phyloP scores from a whole-genome alignment of 169 alveolate species.

The Perkinsus olseni region DNA sequence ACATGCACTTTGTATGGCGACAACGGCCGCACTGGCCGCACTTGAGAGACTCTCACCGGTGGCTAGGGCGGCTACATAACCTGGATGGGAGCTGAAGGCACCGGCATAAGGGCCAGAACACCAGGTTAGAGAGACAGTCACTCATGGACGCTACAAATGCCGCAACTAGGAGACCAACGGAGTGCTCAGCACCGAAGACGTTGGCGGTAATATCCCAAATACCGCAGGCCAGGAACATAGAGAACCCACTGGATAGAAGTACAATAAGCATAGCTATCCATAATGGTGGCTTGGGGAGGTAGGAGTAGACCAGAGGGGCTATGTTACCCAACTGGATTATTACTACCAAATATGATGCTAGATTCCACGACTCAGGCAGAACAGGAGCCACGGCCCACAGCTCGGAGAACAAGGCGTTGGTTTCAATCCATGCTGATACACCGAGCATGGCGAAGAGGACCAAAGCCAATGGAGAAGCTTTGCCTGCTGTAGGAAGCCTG shows the following conservation, averaged over 20 bases:
- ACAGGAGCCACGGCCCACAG: neutral
- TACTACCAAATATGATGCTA: neutral
- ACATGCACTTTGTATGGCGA: neutral
- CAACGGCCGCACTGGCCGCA: neutral
- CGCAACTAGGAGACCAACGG: neutral
- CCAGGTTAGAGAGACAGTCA: neutral
- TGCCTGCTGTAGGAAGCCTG: neutral
- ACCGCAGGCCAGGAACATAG: neutral
- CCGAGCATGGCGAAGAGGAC: neutral
- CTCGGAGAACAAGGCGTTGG: neutral
- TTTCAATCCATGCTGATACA: neutral
- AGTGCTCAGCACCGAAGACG: neutral
- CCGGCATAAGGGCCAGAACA: neutral
- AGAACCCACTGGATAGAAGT: neutral
- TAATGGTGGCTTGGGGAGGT: neutral
- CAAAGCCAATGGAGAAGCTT: neutral
- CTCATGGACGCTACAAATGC: neutral
- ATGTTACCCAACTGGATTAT: neutral
- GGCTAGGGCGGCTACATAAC: neutral
- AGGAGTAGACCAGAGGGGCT: neutral
- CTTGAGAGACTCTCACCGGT: neutral
- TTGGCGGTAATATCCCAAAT: neutral
- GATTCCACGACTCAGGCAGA: neutral
- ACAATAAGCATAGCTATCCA: neutral
- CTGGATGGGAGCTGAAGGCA: neutral